Evolutionary conservation across 139 green algal species (phyloP).

Genomic region (Picochlorum sp.): DNA sequence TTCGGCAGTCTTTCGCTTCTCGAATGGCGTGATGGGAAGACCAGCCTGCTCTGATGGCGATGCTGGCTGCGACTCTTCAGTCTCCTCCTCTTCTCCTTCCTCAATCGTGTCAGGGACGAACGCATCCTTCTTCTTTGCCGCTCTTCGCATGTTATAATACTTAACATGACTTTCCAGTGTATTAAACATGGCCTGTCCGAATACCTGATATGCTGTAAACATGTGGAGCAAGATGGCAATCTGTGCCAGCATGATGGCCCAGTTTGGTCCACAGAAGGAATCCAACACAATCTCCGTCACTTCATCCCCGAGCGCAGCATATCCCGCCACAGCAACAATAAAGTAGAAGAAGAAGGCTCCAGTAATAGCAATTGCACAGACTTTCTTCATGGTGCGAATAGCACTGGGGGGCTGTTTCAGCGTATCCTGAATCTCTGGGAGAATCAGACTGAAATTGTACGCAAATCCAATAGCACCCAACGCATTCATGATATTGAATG

Average conservation of each 20-base stretch:
- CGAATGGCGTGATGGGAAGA: no score
- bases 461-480: conserved; percentile 40
- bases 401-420: conserved; percentile 16
- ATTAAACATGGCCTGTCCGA: conserved; percentile 22
- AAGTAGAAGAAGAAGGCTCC: conserved; percentile 23
- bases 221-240: conserved; percentile 21
- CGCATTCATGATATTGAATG: conserved; percentile 40
- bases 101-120: neutral
- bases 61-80: neutral
- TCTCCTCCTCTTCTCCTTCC: conserved; percentile 6
- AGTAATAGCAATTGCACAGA: conserved; percentile 1
- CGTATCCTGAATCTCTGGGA: conserved; percentile 40
- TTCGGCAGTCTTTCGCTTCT: no score
- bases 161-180: conserved; percentile 14
- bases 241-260: conserved; percentile 8
- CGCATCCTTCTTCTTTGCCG: neutral
- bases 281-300: conserved; percentile 7
- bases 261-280: conserved; percentile 16
- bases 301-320: conserved; percentile 9
- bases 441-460: conserved; percentile 27
- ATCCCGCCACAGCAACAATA: conserved; percentile 5
- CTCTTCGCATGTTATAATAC: neutral
- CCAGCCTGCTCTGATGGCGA: no score
- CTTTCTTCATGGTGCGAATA: conserved; percentile 8
- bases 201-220: conserved; percentile 27